Percentiles rank a stretch among this genome's conserved stretches.
Conservation (phyloP, 371 early-diverging fungal genomes). For the Zychaea mexicana region DNA sequence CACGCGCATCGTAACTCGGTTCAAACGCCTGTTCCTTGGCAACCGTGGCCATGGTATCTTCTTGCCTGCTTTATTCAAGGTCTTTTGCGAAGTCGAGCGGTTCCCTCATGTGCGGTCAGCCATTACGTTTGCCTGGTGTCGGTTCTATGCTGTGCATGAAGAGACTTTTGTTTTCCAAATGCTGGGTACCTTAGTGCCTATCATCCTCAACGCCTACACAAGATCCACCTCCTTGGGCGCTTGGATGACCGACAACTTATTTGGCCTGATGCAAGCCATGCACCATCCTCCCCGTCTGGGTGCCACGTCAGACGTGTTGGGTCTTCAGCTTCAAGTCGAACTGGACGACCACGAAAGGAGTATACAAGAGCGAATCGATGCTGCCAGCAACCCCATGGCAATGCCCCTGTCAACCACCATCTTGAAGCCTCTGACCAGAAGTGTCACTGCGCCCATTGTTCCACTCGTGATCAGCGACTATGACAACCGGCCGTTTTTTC, state of each 20-base stretch:
- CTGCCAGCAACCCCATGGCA: slow-evolving; percentile 42
- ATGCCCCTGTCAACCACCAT: slow-evolving; percentile 40
- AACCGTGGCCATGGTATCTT: slow-evolving; percentile 64
- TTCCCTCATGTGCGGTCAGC: slow-evolving; percentile 50
- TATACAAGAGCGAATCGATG: slow-evolving; percentile 48
- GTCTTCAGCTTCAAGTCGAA: slow-evolving; percentile 50
- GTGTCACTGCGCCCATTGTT: slow-evolving; percentile 39
- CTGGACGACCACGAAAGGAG: slow-evolving; percentile 50
- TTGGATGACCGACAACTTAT: slow-evolving; percentile 52
- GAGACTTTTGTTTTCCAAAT: slow-evolving; percentile 74
- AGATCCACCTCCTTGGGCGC: slow-evolving; percentile 36
- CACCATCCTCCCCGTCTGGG: slow-evolving; percentile 40
- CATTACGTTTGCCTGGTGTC: slow-evolving; percentile 59
- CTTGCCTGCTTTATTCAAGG: slow-evolving; percentile 62
- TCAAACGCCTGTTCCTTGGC: slow-evolving; percentile 61
- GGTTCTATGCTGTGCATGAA: slow-evolving; percentile 67
- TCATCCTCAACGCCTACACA: slow-evolving; percentile 47
- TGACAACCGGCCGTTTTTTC: slow-evolving; percentile 44
- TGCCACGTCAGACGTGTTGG: slow-evolving; percentile 45
- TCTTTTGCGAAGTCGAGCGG: slow-evolving; percentile 57
- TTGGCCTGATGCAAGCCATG: slow-evolving; percentile 47
- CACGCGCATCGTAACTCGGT: slow-evolving; percentile 54
- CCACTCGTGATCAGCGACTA: slow-evolving; percentile 33
- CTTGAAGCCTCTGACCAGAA: slow-evolving; percentile 40
- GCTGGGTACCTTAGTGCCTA: slow-evolving; percentile 61